Evolutionary conservation across 176 grass and related monocot genomes (phyloP).

Genomic region (sorghum (Sorghum bicolor)): DNA sequence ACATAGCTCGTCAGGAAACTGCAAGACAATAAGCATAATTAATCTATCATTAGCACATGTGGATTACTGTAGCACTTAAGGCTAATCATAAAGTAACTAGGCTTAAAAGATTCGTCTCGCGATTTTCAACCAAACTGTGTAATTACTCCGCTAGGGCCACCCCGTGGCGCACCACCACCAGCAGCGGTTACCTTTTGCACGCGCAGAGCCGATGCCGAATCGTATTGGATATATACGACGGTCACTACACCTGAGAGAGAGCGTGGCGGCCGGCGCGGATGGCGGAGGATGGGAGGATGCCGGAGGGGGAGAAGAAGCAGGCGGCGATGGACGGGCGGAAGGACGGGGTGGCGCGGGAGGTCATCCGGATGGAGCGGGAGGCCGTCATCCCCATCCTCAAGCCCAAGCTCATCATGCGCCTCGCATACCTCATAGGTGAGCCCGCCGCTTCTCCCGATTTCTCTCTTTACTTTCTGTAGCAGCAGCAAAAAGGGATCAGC

Average conservation of each 20-base stretch:
- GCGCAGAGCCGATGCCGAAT: background rate
- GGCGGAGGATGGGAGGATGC: conserved; percentile 7
- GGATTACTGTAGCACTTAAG: too few species aligned
- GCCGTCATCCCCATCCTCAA: conserved; percentile 79
- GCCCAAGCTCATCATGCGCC: conserved; percentile 79
- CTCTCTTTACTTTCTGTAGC: background rate
- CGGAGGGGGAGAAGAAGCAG: background rate
- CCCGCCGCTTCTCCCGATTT: background rate
- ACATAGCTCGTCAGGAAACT: too few species aligned
- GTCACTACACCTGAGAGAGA: background rate
- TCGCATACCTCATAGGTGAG: conserved; percentile 70
- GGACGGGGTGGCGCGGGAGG: conserved; percentile 53
- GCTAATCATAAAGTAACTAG: too few species aligned
- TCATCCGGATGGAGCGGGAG: conserved; percentile 69
- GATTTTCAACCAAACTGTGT: too few species aligned
- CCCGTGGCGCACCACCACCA: background rate
- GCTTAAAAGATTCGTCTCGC: too few species aligned
- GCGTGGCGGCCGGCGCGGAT: background rate
- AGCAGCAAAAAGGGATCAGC: background rate
- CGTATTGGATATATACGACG: background rate
- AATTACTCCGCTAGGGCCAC: conserved; percentile 33
- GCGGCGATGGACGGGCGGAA: conserved; percentile 28
- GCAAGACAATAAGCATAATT: too few species aligned
- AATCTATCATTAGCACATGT: too few species aligned
- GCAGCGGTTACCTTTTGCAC: background rate